These are phyloP conservation scores for Globisporangium rhizosaccharum DNA, from an alignment of 352 stramenopile species.

Conservation along the genomic window DNA sequence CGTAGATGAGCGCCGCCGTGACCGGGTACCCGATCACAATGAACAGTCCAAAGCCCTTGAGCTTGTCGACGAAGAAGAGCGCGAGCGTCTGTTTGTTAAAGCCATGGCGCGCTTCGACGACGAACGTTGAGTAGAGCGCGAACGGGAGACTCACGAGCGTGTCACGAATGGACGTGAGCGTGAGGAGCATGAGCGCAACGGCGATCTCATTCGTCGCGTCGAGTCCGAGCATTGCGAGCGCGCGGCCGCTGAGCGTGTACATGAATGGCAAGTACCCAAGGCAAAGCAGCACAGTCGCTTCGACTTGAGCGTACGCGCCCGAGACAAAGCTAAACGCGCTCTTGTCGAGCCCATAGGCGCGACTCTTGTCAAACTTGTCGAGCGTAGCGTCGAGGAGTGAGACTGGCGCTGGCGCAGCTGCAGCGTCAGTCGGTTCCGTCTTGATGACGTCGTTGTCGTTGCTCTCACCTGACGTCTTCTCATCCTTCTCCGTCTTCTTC, in stretches of 20 bases:
- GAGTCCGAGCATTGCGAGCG: constrained; percentile 51
- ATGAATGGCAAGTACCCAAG: constrained; percentile 92
- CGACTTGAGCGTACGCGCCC: constrained; percentile 77
- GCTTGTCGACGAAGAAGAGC: constrained; percentile 94
- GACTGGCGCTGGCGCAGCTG: constrained; percentile 10
- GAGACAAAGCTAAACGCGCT: constrained; percentile 93
- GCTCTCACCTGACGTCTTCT: constrained; percentile 34
- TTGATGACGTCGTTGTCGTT: constrained; percentile 12
- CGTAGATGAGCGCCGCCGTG: constrained; percentile 51
- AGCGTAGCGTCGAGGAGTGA: constrained; percentile 83
- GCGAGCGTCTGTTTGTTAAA: constrained; percentile 97
- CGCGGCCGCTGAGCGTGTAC: constrained; percentile 82
- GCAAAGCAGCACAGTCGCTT: constrained; percentile 85
- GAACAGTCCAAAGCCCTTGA: constrained; percentile 91
- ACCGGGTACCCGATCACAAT: constrained; percentile 72
- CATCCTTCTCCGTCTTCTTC: constrained; percentile 17
- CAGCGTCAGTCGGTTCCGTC: constrained; percentile 10
- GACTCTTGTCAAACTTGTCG: constrained; percentile 90
- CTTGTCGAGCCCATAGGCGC: constrained; percentile 95
- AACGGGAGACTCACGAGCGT: constrained; percentile 63
- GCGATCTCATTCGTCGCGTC: constrained; percentile 80
- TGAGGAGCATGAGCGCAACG: constrained; percentile 66
- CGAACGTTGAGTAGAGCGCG: constrained; percentile 93
- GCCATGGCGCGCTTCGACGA: constrained; percentile 94
- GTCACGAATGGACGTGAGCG: constrained; percentile 58